phyloP scores from a whole-genome alignment of 768 basidiomycete species.

The Goffeauzyma gilvescens region DNA sequence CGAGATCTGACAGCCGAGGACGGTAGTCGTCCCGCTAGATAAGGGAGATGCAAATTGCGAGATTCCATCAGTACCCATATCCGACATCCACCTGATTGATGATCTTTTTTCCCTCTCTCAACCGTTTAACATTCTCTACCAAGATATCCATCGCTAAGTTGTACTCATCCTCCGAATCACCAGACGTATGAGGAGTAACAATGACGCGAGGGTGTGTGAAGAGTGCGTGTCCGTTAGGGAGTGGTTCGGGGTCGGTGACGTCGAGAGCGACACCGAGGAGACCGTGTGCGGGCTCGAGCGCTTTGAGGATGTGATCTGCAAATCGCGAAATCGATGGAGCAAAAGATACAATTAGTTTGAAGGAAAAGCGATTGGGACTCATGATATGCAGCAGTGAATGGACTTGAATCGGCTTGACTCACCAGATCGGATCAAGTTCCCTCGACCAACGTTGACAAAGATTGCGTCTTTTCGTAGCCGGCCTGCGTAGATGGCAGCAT shows the following conservation, averaged over 20 bases:
- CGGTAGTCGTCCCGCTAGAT: no score
- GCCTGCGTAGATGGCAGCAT: background rate
- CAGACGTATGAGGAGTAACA: slow-evolving; percentile 32
- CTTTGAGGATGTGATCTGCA: slow-evolving; percentile 18
- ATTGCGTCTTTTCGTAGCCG: slow-evolving; percentile 25
- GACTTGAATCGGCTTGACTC: background rate
- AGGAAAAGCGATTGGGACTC: slow-evolving; percentile 1
- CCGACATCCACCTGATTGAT: slow-evolving; percentile 24
- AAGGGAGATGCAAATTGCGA: no score
- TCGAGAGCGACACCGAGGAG: slow-evolving; percentile 24
- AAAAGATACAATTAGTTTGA: background rate
- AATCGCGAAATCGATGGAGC: no score
- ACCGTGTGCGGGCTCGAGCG: slow-evolving; percentile 13
- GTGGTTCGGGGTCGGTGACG: slow-evolving; percentile 34
- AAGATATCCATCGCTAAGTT: slow-evolving; percentile 27
- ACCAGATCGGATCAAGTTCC: slow-evolving; percentile 30
- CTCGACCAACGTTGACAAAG: slow-evolving; percentile 33
- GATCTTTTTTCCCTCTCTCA: slow-evolving; percentile 17
- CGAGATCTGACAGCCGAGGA: no score
- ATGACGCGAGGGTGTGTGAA: slow-evolving; percentile 29
- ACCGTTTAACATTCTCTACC: slow-evolving; percentile 21
- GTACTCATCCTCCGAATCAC: slow-evolving; percentile 26
- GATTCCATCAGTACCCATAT: slow-evolving; percentile 30
- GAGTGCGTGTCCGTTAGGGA: slow-evolving; percentile 27
- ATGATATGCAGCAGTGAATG: background rate